A percentile compares a stretch with the other conserved stretches of the same genome.
Evolutionary conservation across 1,139 yeast species (phyloP).

Genomic region (Lodderomyces beijingensis): DNA sequence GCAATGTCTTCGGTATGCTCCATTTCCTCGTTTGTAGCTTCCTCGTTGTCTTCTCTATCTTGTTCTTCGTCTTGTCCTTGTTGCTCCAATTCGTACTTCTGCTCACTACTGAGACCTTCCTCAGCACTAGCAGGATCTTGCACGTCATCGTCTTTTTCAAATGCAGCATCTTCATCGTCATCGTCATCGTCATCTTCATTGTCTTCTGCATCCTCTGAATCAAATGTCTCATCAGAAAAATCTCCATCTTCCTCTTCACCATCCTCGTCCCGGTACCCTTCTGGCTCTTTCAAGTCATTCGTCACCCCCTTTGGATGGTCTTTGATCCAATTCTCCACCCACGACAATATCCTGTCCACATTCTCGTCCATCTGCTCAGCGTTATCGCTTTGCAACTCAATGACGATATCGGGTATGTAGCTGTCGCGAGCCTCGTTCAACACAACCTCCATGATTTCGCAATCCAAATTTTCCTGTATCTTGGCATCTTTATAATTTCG

Average conservation of each 20-base stretch:
- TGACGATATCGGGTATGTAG: conserved; percentile 75
- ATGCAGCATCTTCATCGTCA: conserved; percentile 4
- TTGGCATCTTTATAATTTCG: conserved; percentile 77
- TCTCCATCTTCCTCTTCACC: conserved; percentile 8
- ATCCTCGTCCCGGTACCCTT: conserved; percentile 5
- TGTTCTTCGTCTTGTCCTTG: conserved; percentile 8
- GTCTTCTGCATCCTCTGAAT: conserved; percentile 7
- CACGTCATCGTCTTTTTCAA: conserved; percentile 1
- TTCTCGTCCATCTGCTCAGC: conserved; percentile 78
- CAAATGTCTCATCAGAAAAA: conserved; percentile 7
- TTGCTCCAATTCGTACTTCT: conserved; percentile 7
- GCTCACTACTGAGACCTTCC: conserved; percentile 2
- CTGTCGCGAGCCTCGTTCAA: conserved; percentile 81
- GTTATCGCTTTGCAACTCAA: conserved; percentile 68
- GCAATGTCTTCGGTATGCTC: conserved; percentile 12
- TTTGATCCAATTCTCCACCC: conserved; percentile 71
- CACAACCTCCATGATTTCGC: conserved; percentile 94
- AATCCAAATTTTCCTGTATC: conserved; percentile 87
- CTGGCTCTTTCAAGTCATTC: conserved; percentile 17
- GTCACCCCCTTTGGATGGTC: conserved; percentile 43
- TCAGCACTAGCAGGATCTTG: conserved; percentile 4
- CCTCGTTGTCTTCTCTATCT: conserved; percentile 7
- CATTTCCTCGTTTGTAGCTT: conserved; percentile 9
- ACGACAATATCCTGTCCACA: conserved; percentile 65
- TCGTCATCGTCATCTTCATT: conserved; percentile 3